Conservation (phyloP, 23 red algal genomes). For the Chondrus crispus region DNA sequence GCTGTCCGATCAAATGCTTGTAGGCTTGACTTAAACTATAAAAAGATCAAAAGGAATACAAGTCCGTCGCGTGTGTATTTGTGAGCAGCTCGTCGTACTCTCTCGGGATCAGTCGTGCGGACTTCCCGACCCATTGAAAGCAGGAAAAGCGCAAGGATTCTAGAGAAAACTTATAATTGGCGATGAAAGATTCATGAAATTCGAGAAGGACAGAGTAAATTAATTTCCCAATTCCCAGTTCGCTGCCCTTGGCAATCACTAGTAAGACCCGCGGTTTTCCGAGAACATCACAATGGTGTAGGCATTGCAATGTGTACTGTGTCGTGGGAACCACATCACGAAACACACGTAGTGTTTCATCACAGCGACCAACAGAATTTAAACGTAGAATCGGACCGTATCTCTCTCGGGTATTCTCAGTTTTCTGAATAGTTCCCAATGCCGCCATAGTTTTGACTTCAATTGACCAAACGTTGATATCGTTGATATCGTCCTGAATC, state of each 20-base stretch:
- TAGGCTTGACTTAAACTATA: not conserved
- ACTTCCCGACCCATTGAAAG: not conserved
- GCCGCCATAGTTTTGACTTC: slow-evolving; percentile 26
- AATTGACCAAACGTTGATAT: not conserved
- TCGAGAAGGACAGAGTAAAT: not conserved
- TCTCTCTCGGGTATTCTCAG: not conserved
- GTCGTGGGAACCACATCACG: not conserved
- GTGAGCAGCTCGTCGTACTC: not conserved
- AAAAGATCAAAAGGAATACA: not conserved
- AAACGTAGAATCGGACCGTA: not conserved
- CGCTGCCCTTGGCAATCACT: slow-evolving; percentile 9
- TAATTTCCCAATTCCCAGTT: not conserved
- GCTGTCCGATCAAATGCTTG: not conserved
- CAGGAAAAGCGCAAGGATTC: not conserved
- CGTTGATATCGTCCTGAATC: not conserved
- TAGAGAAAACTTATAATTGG: not conserved
- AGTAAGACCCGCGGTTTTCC: not conserved
- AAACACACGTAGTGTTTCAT: not conserved
- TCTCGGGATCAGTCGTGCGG: not conserved
- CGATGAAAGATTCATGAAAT: not conserved
- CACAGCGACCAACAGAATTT: not conserved
- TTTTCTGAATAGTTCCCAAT: not conserved
- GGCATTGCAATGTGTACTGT: not conserved
- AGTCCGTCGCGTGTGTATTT: not conserved
- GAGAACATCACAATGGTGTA: slow-evolving; percentile 4